Evolutionary conservation across 306 rosid species (phyloP).

Genomic region (Spatholobus suberectus): DNA sequence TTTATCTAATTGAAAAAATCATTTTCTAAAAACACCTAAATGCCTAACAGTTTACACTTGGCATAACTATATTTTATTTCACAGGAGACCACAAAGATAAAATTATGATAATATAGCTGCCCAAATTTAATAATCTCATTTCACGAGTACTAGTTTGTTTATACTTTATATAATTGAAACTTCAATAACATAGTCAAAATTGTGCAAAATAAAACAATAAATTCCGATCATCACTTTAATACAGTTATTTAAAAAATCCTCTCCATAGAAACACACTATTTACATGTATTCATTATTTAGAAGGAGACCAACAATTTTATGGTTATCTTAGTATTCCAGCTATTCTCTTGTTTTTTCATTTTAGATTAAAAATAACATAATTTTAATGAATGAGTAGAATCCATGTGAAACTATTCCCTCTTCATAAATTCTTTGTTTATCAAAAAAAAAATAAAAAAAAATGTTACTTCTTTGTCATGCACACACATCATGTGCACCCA

Average conservation of each 20-base stretch:
- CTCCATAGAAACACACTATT: not conserved
- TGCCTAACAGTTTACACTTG: constrained; percentile 20
- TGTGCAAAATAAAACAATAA: constrained; percentile 9
- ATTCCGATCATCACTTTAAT: constrained; percentile 8
- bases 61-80: constrained; percentile 29
- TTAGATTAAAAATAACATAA: constrained; percentile 1
- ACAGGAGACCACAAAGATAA: not conserved
- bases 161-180: constrained; percentile 23
- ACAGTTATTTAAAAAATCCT: not conserved
- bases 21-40: not conserved
- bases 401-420: constrained; percentile 4
- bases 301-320: constrained; percentile 5
- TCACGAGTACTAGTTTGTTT: constrained; percentile 23
- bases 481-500: constrained; percentile 31
- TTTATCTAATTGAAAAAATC: not conserved
- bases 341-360: not conserved
- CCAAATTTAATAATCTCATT: constrained; percentile 12
- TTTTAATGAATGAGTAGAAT: constrained; percentile 20
- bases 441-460: no score
- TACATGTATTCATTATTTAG: constrained; percentile 1
- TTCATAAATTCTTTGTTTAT: not conserved
- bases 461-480: not conserved
- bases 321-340: not conserved
- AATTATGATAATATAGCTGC: constrained; percentile 1
- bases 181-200: constrained; percentile 27